Base-by-base conservation (phyloP, 2,329 filamentous ascomycete species). In the Rutstroemia sp. region DNA sequence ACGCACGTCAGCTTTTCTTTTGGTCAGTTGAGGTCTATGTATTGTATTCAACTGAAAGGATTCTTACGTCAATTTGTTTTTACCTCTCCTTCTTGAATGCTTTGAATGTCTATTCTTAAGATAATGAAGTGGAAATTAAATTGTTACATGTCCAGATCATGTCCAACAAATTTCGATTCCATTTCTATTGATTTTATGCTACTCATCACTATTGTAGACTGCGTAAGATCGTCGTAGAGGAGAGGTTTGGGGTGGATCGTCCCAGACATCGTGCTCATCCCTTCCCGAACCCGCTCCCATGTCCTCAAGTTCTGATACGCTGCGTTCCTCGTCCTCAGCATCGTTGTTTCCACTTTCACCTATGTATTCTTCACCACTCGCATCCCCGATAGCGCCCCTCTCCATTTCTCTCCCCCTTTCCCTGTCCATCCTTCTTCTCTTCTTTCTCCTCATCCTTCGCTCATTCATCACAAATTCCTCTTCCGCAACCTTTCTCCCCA, bases 391-490 rank as follows among this genome's bases (percentile, higher is more conserved):
- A 19, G 19, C 21, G 19, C 19, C 18, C 9, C 41, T n/a, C 27
- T 34, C 2, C 7, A 30, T 19, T 51, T n/a, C 37, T 9, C 18
- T 48, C 46, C 46, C 18, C 37, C 10, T 27, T 21, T 21, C 6
- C 37, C 46, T 46, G 23, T 39, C 21, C n/a, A 9, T 50, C 18
- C 44, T 18, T 21, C 50, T 60, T 39, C 49, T 62, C 39, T 25
- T 50, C 42, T 48, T 55, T 52, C 60, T 63, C 38, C 54, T 58
- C 23, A 52, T 49, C 52, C 49, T 57, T 27, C 30, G 49, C 51
- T 54, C 54, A 57, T 66, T 67, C 41, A 39, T 59, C 16, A 55
- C 52, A 60, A 69, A 68, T 2, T 57, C 57, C 52, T 63, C 60
- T 14, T 59, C 52, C 1, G 48, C 25, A 8, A 69, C 58, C 18